These are phyloP conservation scores for Calocybe gambosa DNA, from an alignment of 1,284 basidiomycete species.

Conservation along the genomic window DNA sequence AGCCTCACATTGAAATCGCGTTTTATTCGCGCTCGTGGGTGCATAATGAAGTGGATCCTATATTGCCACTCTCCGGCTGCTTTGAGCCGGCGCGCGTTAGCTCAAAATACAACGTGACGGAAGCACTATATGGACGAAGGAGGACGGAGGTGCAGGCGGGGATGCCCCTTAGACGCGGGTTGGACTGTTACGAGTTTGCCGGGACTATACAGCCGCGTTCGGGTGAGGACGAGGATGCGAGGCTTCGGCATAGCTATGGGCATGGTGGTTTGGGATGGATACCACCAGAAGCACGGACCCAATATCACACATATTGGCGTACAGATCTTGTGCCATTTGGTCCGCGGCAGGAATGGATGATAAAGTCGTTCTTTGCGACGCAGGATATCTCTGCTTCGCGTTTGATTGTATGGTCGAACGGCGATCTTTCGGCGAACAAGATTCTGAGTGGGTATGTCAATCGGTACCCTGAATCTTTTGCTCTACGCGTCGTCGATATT, in stretches of 20 bases:
- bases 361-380: constrained; percentile 88
- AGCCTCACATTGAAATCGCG: constrained; percentile 77
- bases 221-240: no score
- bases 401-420: constrained; percentile 86
- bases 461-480: constrained; percentile 65
- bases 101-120: constrained; percentile 63
- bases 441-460: constrained; percentile 58
- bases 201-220: constrained; percentile 51
- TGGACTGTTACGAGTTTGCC: constrained; percentile 87
- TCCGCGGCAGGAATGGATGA: constrained; percentile 78
- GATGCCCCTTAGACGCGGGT: constrained; percentile 64
- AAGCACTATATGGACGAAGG: constrained; percentile 54
- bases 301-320: constrained; percentile 90
- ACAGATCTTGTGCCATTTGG: constrained; percentile 75
- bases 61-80: constrained; percentile 65
- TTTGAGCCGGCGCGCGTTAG: constrained; percentile 59
- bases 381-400: constrained; percentile 63
- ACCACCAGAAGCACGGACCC: constrained; percentile 41
- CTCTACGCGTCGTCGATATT: constrained; percentile 65
- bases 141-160: constrained; percentile 73
- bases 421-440: constrained; percentile 55
- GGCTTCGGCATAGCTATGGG: no score
- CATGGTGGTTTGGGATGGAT: constrained; percentile 19
- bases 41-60: constrained; percentile 55
- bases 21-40: constrained; percentile 77